A percentile compares a stretch with the other conserved stretches of the same genome.
phyloP scores from a whole-genome alignment of 257 asterid species.

The Solanum chmielewskii region DNA sequence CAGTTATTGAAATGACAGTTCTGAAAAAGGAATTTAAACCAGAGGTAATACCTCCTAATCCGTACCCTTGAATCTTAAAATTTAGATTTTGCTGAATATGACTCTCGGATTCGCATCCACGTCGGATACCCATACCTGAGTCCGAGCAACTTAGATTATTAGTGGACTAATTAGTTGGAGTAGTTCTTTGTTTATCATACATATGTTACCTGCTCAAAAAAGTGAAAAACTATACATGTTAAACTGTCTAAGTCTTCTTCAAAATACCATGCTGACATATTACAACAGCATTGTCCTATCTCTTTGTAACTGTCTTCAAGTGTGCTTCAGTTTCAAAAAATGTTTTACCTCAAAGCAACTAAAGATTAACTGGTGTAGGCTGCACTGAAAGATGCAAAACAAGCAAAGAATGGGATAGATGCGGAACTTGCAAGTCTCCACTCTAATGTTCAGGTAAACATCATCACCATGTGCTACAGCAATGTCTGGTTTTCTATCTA shows the following conservation, averaged over 20 bases:
- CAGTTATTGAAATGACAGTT: background rate
- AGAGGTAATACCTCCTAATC: background rate
- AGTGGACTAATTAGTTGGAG: background rate
- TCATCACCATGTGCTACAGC: slow-evolving; percentile 2
- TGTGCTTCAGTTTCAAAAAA: background rate
- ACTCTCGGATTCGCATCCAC: background rate
- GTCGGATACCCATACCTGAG: background rate
- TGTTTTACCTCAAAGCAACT: background rate
- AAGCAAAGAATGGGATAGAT: slow-evolving; percentile 56
- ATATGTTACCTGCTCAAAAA: background rate
- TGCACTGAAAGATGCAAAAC: slow-evolving; percentile 88
- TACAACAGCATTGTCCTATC: background rate
- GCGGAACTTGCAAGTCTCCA: slow-evolving; percentile 52
- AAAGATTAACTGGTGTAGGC: slow-evolving; percentile 35
- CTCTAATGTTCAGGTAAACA: slow-evolving; percentile 55
- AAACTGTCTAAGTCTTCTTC: background rate
- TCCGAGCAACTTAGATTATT: background rate
- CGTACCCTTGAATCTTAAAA: background rate
- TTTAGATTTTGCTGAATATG: background rate
- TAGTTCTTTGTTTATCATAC: background rate
- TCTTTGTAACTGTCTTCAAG: background rate
- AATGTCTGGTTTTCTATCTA: slow-evolving; percentile 4
- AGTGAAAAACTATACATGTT: background rate
- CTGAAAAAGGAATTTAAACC: background rate
- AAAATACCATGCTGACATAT: background rate